Percentiles rank a stretch among this genome's conserved stretches.
Evolutionary conservation across 139 green algal species (phyloP).

Genomic region (Ettlia oleoabundans): DNA sequence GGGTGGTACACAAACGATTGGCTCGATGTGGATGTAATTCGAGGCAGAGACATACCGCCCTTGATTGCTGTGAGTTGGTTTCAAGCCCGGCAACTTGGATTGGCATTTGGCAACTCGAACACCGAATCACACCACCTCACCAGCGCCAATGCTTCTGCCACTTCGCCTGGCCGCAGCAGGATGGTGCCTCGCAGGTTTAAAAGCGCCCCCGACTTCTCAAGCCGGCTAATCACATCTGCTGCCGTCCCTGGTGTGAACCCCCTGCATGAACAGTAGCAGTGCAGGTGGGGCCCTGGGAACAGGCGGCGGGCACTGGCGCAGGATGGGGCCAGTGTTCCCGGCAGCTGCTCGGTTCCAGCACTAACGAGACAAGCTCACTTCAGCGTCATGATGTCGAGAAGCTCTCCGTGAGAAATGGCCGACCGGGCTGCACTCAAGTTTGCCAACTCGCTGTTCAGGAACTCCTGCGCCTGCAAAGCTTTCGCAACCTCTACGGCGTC

Average conservation of each 20-base stretch:
- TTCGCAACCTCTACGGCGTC: background rate
- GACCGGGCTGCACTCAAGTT: background rate
- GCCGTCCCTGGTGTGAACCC: slow-evolving; percentile 3
- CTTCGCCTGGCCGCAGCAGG: slow-evolving; percentile 21
- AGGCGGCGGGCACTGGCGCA: too few species aligned
- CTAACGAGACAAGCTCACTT: background rate
- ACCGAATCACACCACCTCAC: background rate
- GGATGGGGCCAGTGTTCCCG: too few species aligned
- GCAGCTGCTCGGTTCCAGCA: background rate
- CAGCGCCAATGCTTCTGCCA: slow-evolving; percentile 11
- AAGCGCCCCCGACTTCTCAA: background rate
- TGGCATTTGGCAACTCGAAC: background rate
- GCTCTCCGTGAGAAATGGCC: background rate
- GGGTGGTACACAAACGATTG: too few species aligned
- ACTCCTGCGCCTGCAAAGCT: background rate
- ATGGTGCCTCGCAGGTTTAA: slow-evolving; percentile 7
- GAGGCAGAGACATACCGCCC: too few species aligned
- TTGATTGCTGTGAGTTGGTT: too few species aligned
- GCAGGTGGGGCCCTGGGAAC: too few species aligned
- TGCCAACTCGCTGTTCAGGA: background rate
- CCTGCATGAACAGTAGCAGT: background rate
- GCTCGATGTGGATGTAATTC: too few species aligned
- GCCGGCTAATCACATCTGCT: background rate
- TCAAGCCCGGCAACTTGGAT: background rate
- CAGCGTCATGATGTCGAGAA: background rate